These are phyloP conservation scores for Nannizziopsis arthrosporioides DNA, from an alignment of 2,329 filamentous ascomycete species.

Conservation along the genomic window DNA sequence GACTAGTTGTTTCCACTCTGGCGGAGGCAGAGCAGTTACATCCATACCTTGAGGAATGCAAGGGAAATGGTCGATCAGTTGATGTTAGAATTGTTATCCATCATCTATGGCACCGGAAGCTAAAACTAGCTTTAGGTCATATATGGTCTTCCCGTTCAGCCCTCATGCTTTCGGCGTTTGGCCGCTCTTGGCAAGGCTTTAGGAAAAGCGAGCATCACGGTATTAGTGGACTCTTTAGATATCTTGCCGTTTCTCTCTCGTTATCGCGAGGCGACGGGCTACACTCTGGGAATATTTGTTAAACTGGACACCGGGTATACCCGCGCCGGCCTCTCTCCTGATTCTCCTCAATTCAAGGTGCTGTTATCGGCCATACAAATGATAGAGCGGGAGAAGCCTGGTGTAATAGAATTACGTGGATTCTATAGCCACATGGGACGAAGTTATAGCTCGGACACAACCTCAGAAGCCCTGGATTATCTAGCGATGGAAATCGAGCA, in stretches of 20 bases:
- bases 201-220: constrained; percentile 44
- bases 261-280: constrained; percentile 35
- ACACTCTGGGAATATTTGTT: constrained; percentile 46
- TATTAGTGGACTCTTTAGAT: constrained; percentile 56
- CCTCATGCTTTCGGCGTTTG: constrained; percentile 50
- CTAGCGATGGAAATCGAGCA: constrained; percentile 49
- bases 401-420: constrained; percentile 41
- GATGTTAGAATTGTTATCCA: constrained; percentile 34
- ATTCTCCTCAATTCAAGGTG: constrained; percentile 27
- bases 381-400: constrained; percentile 17
- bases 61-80: constrained; percentile 43
- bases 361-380: constrained; percentile 19
- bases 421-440: constrained; percentile 63
- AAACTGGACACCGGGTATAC: constrained; percentile 62
- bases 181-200: constrained; percentile 45
- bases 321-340: constrained; percentile 53
- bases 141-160: constrained; percentile 58
- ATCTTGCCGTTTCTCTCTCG: constrained; percentile 45
- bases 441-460: constrained; percentile 49
- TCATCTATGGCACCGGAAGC: not conserved
- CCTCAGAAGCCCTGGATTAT: constrained; percentile 46
- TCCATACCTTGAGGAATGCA: constrained; percentile 49
- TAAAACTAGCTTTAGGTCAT: constrained; percentile 35
- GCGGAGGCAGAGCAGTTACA: constrained; percentile 57
- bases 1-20: constrained; percentile 60